Conservation (phyloP, 768 basidiomycete genomes). For the Suillus tomentosus region DNA sequence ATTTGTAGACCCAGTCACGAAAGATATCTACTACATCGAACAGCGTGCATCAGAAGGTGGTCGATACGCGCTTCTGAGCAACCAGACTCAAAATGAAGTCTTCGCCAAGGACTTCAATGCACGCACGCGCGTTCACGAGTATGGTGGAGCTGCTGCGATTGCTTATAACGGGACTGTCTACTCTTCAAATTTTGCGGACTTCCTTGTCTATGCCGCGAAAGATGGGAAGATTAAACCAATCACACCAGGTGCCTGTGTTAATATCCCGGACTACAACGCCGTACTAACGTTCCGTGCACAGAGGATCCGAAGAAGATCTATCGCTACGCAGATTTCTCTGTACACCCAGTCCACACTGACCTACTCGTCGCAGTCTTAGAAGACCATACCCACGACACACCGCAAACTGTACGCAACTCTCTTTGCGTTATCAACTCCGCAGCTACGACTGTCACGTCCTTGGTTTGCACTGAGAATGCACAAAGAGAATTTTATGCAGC, state of each 20-base stretch:
- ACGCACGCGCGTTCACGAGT: conserved; percentile 60
- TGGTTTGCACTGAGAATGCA: conserved; percentile 58
- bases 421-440: conserved; percentile 57
- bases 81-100: conserved; percentile 45
- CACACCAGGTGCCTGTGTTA: conserved; percentile 50
- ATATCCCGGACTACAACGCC: not conserved
- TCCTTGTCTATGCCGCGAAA: conserved; percentile 47
- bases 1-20: conserved; percentile 52
- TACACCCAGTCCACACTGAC: conserved; percentile 54
- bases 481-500: conserved; percentile 55
- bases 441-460: conserved; percentile 43
- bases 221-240: conserved; percentile 42
- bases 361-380: conserved; percentile 67
- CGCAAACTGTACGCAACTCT: conserved; percentile 45
- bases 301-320: conserved; percentile 38
- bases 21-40: conserved; percentile 56
- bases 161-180: conserved; percentile 49
- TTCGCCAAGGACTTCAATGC: conserved; percentile 54
- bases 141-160: conserved; percentile 60
- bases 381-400: conserved; percentile 58
- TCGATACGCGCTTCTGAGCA: conserved; percentile 56
- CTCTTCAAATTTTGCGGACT: conserved; percentile 58
- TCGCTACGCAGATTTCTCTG: conserved; percentile 65
- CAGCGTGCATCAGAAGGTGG: conserved; percentile 53
- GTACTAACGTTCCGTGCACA: not conserved